These are phyloP conservation scores for Euphrasia arctica DNA, from an alignment of 305 asterid species.

Conservation along the genomic window DNA sequence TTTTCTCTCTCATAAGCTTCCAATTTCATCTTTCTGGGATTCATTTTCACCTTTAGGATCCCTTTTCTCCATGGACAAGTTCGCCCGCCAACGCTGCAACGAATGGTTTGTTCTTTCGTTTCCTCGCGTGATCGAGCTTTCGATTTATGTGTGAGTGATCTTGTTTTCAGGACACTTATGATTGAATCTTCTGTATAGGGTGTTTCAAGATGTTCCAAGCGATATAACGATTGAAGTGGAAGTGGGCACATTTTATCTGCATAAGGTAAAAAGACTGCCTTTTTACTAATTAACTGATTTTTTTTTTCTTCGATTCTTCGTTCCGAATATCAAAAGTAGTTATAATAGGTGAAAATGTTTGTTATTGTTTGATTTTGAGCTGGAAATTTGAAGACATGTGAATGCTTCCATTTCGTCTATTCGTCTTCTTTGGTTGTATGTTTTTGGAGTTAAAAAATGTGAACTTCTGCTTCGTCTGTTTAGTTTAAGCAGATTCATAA, in stretches of 20 bases:
- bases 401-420: neutral
- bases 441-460: neutral
- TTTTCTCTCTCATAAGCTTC: slow-evolving; percentile 37
- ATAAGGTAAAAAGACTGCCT: slow-evolving; percentile 46
- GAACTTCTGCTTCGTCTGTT: neutral
- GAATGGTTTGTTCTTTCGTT: slow-evolving; percentile 44
- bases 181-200: slow-evolving; percentile 41
- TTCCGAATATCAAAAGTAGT: no score
- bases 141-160: neutral
- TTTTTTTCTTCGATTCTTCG: neutral
- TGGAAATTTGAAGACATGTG: no score
- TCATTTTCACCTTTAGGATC: slow-evolving; percentile 2
- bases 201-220: slow-evolving; percentile 82
- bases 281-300: neutral
- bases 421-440: neutral
- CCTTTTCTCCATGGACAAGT: slow-evolving; percentile 6
- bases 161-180: neutral
- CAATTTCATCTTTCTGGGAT: slow-evolving; percentile 22
- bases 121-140: neutral
- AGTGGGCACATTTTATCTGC: slow-evolving; percentile 64
- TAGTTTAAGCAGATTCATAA: no score
- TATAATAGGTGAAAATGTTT: no score
- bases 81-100: slow-evolving; percentile 40
- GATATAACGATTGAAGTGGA: slow-evolving; percentile 71
- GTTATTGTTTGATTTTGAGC: no score